A percentile compares a stretch with the other conserved stretches of the same genome.
These are phyloP conservation scores for Leptodermis oblonga DNA, from an alignment of 257 asterid genomes.

Conservation along the genomic window DNA sequence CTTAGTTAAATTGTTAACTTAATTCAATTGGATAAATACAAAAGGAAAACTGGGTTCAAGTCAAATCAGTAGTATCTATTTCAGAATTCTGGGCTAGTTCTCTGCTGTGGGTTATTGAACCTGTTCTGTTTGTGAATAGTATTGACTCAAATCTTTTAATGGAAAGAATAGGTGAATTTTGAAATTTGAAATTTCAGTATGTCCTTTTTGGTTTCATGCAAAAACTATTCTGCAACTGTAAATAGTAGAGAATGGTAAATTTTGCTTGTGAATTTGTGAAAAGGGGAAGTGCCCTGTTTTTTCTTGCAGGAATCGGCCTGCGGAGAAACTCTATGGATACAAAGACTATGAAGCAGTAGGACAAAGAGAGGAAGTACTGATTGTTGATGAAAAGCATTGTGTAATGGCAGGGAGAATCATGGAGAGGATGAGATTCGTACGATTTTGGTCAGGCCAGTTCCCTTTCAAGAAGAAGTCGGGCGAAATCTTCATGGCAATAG, in stretches of 20 bases:
- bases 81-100: neutral
- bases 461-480: slow-evolving; percentile 56
- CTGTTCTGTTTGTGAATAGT: neutral
- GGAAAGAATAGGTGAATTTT: neutral
- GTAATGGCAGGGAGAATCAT: slow-evolving; percentile 26
- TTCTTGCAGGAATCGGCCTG: slow-evolving; percentile 59
- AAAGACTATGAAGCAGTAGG: slow-evolving; percentile 57
- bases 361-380: slow-evolving; percentile 33
- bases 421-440: slow-evolving; percentile 41
- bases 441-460: slow-evolving; percentile 73
- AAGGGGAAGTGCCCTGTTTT: neutral
- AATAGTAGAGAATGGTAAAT: too few relatives aligned
- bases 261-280: neutral
- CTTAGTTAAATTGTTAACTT: too few relatives aligned
- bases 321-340: slow-evolving; percentile 74
- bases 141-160: too few relatives aligned
- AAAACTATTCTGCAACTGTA: too few relatives aligned
- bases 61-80: neutral
- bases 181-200: neutral
- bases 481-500: slow-evolving; percentile 51
- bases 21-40: too few relatives aligned
- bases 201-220: too few relatives aligned
- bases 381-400: slow-evolving; percentile 42
- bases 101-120: neutral
- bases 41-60: too few relatives aligned